Evolutionary conservation across 345 rosid species (phyloP).

Genomic region (Salix koriyanagi): DNA sequence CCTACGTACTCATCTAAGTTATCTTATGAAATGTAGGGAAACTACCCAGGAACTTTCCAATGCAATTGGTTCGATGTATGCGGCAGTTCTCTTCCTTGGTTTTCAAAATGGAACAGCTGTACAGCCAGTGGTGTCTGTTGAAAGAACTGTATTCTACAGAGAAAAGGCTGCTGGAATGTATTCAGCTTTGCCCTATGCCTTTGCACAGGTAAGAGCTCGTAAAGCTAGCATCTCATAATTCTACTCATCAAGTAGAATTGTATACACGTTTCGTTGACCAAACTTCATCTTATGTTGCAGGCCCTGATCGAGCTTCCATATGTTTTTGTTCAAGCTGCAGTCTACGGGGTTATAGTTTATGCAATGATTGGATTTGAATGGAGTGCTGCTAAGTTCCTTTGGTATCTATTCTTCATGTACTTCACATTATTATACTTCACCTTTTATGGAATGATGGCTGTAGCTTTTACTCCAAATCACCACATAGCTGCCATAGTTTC

Average conservation of each 20-base stretch:
- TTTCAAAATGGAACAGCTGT: conserved; percentile 50
- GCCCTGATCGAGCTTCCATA: conserved; percentile 63
- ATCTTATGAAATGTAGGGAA: conserved; percentile 28
- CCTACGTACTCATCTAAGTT: not conserved
- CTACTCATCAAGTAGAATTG: not conserved
- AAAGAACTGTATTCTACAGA: conserved; percentile 69
- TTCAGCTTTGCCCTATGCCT: conserved; percentile 72
- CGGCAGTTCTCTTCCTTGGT: conserved; percentile 69
- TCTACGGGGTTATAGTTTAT: conserved; percentile 51
- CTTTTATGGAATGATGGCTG: conserved; percentile 69
- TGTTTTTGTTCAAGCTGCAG: conserved; percentile 38
- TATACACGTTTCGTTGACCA: not conserved
- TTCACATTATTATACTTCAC: conserved; percentile 63
- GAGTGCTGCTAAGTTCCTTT: conserved; percentile 49
- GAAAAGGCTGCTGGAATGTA: conserved; percentile 87
- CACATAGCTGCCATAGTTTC: conserved; percentile 55
- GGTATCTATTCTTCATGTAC: conserved; percentile 62
- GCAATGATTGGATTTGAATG: conserved; percentile 64
- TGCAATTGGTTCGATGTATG: conserved; percentile 74
- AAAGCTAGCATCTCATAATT: not conserved
- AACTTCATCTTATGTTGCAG: conserved; percentile 16
- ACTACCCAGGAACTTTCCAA: conserved; percentile 48
- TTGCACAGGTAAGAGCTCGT: conserved; percentile 41
- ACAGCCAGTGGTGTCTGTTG: conserved; percentile 69
- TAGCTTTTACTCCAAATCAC: conserved; percentile 61